Base-by-base conservation (phyloP, 106 monocot genomes). In the Dendrobium nobile region DNA sequence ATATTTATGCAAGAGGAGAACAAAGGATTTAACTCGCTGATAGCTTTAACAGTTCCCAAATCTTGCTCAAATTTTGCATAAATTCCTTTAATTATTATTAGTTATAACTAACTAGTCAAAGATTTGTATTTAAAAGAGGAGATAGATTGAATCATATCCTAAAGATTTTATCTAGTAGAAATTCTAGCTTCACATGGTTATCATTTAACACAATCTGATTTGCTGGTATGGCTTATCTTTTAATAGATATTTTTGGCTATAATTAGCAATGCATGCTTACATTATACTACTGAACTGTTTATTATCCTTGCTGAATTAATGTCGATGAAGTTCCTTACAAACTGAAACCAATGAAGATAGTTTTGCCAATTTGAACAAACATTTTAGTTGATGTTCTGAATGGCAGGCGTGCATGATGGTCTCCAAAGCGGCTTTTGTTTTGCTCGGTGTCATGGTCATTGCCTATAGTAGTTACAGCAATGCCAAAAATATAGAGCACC, bases 361-460 rank as follows among this genome's bases (percentile, higher is more conserved):
- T 24, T 22, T 22, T 24, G 24, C n/a, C 24, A 65, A 72, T 72
- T 72, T 24, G 72, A 33, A 40, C 41, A 22, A 37, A 72, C 40
- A 40, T 16, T 4, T 33, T 72, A 2, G 13, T 72, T 72, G 10
- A 28, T 72, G 37, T 5, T 42, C 17, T 75, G 4, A 5, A 44
- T 75, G 43, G 43, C 44, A 75, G 74, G 74, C n/a, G n/a, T 43
- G 74, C n/a, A n/a, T 43, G 4, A 75, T 75, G 74, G 20, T 43
- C 18, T 44, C 43, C 19, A 75, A 75, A 44, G 17, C 44, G 20
- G 74, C 41, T 13, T 19, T 75, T 75, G 18, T 44, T 75, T 43
- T 75, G 43, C 74, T 75, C n/a, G n/a, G 17, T 75, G 43, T 75
- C 74, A 44, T 75, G 74, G 8, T 75, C 43, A 41, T 75, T 75